Conservation (phyloP, 2,329 filamentous ascomycete genomes). For the Aureobasidium zeae region DNA sequence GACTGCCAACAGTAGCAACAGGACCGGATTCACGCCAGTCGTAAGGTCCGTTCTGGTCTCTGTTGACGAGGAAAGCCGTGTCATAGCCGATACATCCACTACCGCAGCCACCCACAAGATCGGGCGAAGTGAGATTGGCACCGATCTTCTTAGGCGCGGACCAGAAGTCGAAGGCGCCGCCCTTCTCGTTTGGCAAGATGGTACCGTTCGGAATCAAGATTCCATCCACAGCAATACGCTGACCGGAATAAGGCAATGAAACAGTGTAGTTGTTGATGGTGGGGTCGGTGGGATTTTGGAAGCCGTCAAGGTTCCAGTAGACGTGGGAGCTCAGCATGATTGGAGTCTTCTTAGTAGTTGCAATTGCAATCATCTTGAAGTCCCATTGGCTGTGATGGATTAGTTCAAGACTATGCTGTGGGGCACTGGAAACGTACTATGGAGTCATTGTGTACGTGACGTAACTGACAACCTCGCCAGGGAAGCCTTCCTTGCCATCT, state of each 20-base stretch:
- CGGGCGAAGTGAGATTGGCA: conserved; percentile 52
- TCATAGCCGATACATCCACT: conserved; percentile 78
- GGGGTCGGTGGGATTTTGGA: conserved; percentile 60
- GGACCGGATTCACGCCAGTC: conserved; percentile 55
- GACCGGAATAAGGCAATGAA: conserved; percentile 61
- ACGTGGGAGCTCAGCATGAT: conserved; percentile 71
- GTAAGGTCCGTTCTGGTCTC: conserved; percentile 46
- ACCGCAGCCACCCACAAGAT: conserved; percentile 66
- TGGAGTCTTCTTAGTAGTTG: conserved; percentile 66
- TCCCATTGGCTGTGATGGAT: conserved; percentile 47
- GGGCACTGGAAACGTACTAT: too few species aligned
- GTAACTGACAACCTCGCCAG: conserved; percentile 64
- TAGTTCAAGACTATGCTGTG: too few species aligned
- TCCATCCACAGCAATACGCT: conserved; percentile 56
- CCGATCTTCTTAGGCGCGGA: conserved; percentile 71
- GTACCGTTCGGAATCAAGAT: conserved; percentile 43
- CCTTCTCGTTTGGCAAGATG: conserved; percentile 58
- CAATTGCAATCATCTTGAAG: conserved; percentile 60
- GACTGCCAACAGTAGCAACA: conserved; percentile 57
- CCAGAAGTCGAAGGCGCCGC: conserved; percentile 75
- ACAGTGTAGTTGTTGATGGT: conserved; percentile 62
- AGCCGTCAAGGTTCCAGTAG: conserved; percentile 80
- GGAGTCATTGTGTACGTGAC: conserved; percentile 63
- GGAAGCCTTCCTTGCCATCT: conserved; percentile 67
- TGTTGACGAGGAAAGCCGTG: conserved; percentile 61